Percentiles rank a stretch among this genome's conserved stretches.
Conservation (phyloP, 768 basidiomycete genomes). For the Mycena belliarum region DNA sequence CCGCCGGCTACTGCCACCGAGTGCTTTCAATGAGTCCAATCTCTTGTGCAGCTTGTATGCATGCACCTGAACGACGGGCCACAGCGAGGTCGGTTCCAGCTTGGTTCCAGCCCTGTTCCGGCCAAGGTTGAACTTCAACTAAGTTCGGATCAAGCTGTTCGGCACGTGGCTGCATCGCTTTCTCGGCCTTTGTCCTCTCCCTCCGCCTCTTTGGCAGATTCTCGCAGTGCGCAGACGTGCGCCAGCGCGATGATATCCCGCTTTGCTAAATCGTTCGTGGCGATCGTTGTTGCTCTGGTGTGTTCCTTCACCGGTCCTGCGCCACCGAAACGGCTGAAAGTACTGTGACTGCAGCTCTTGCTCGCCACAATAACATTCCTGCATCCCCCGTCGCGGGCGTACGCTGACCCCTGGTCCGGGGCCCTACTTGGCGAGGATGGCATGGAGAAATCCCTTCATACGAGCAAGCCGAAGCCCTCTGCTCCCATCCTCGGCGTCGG, state of each 20-base stretch:
- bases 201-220: too few relatives aligned
- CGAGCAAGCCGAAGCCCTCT: constrained; percentile 17
- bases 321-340: neutral
- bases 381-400: constrained; percentile 62
- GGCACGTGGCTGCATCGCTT: too few relatives aligned
- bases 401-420: constrained; percentile 74
- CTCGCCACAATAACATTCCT: constrained; percentile 60
- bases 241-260: constrained; percentile 51
- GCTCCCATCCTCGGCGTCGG: constrained; percentile 30
- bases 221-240: constrained; percentile 1
- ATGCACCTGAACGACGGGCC: too few relatives aligned
- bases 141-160: too few relatives aligned
- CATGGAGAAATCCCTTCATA: constrained; percentile 43
- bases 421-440: constrained; percentile 72
- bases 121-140: too few relatives aligned
- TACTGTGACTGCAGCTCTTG: constrained; percentile 54
- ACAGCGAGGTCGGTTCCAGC: too few relatives aligned
- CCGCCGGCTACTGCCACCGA: too few relatives aligned
- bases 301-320: constrained; percentile 20
- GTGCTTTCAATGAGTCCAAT: too few relatives aligned
- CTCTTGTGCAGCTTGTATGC: too few relatives aligned
- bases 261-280: constrained; percentile 56
- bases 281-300: constrained; percentile 48
- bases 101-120: too few relatives aligned
- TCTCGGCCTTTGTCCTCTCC: too few relatives aligned